Base-by-base conservation (phyloP, 768 basidiomycete genomes). In the Boletus speciosus region DNA sequence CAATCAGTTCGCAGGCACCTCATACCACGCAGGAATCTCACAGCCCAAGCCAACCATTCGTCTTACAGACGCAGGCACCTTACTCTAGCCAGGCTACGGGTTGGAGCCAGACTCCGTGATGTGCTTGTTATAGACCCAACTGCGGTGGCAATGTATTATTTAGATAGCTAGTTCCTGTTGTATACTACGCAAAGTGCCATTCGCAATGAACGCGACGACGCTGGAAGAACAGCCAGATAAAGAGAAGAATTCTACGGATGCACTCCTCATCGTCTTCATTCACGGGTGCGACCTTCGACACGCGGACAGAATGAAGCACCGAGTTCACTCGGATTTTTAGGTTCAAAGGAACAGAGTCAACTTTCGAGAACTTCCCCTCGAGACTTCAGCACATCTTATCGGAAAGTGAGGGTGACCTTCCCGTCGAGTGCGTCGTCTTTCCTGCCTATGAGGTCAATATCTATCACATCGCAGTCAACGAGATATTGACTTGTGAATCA, bases 361-460 rank as follows among this genome's bases (percentile, higher is more conserved):
- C 90, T 0, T 94, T 94, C 57, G 76, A 73, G 36, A 76, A 78
- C 52, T 98, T 97, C 61, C 94, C 94, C 1, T 77, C 84, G 47
- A 78, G 92, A 48, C 74, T 98, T 29, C 81, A 83, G 54, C 90
- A 96, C 64, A 71, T 93, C 40, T 75, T 96, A 5, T 74, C 83
- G 7, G 81, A 88, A 62, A 86, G 83, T 0, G 74, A 89, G 25
- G 67, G 74, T 3, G 73, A 80, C 37, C 71, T 82, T 5, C 64
- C 65, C 32, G 83, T 90, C 10, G 89, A 95, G 66, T 87, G 81
- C 56, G 71, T 86, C n/a, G 76, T 92, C 14, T 97, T 96, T 64
- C 94, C 94, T 23, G 85, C 84, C 2, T 98, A 96, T 61, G 90
- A 97, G 78, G 90, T 89, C 55, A 60, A 52, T 62, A 10, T 47